Conservation (phyloP, 2,329 filamentous ascomycete genomes). For the Karstenula rhodostoma region DNA sequence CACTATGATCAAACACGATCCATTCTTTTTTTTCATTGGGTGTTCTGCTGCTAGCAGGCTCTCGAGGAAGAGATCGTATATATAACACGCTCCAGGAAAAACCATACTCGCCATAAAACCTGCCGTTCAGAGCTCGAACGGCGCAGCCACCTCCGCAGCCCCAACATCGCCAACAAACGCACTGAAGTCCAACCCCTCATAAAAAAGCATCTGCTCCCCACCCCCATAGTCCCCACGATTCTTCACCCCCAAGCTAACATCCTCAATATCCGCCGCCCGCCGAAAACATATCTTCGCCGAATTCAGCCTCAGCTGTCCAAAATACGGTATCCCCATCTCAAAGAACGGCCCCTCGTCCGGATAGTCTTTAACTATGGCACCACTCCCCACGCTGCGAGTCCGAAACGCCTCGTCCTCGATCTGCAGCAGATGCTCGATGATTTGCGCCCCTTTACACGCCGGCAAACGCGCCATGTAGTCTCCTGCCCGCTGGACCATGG, state of each 20-base stretch:
- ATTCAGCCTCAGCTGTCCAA: constrained; percentile 9
- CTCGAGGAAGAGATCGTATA: not conserved
- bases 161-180: not conserved
- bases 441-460: constrained; percentile 10
- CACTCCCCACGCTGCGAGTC: constrained; percentile 7
- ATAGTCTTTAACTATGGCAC: constrained; percentile 11
- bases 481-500: not conserved
- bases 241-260: constrained; percentile 1
- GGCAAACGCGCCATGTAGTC: not conserved
- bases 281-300: constrained; percentile 11
- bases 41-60: not conserved
- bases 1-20: not conserved
- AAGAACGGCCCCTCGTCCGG: constrained; percentile 9
- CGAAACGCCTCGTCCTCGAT: constrained; percentile 11
- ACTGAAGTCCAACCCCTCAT: not conserved
- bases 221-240: not conserved
- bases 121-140: not conserved
- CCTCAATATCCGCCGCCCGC: constrained; percentile 8
- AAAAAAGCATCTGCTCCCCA: not conserved
- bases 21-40: not conserved
- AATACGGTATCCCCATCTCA: constrained; percentile 14
- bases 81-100: not conserved
- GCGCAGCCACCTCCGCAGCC: not conserved
- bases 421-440: constrained; percentile 4
- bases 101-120: too few relatives aligned